phyloP scores from a whole-genome alignment of 1,284 basidiomycete genomes.

The Naganishia albida region DNA sequence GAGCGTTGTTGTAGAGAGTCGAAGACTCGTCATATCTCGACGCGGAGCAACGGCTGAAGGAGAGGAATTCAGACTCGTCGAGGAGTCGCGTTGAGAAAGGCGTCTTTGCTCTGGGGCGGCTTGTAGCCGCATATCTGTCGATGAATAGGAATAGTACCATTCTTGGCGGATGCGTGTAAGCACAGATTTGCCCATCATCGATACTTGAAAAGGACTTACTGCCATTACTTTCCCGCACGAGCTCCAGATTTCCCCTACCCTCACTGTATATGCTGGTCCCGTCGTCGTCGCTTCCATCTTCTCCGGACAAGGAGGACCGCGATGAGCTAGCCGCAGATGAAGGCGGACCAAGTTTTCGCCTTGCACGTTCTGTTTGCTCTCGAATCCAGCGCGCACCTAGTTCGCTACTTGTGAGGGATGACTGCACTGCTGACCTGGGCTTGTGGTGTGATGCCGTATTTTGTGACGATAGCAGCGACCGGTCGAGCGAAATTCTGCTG shows the following conservation, averaged over 20 bases:
- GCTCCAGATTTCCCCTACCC: conserved; percentile 43
- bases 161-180: conserved; percentile 33
- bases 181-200: background rate
- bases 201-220: conserved; percentile 40
- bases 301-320: conserved; percentile 25
- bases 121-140: conserved; percentile 36
- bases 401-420: conserved; percentile 53
- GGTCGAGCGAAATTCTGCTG: conserved; percentile 2
- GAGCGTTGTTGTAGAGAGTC: conserved; percentile 9
- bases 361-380: conserved; percentile 66
- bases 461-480: background rate
- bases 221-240: conserved; percentile 50
- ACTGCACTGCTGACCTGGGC: conserved; percentile 21
- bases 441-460: conserved; percentile 4
- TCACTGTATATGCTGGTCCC: conserved; percentile 35
- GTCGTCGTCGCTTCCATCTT: conserved; percentile 45
- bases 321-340: conserved; percentile 27
- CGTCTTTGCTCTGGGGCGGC: background rate
- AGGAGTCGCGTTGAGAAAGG: background rate
- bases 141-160: conserved; percentile 54
- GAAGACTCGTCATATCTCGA: conserved; percentile 16
- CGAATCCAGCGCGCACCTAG: conserved; percentile 76
- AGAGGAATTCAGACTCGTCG: conserved; percentile 4
- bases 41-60: background rate
- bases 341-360: conserved; percentile 38